These are phyloP conservation scores for Cryptosporidium tyzzeri DNA, from an alignment of 169 alveolate genomes.

Conservation along the genomic window DNA sequence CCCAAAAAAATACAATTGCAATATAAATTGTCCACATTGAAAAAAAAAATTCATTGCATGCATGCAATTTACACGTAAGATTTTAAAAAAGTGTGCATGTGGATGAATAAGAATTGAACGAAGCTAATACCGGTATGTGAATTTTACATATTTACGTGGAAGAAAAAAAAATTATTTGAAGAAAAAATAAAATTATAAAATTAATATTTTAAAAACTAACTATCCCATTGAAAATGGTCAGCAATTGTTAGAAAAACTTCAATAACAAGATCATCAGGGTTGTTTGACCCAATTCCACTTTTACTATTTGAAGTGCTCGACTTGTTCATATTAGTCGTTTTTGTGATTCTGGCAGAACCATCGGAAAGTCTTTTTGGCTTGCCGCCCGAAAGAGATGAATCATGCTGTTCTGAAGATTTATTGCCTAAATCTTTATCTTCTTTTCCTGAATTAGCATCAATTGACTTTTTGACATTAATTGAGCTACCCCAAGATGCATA, in stretches of 20 bases:
- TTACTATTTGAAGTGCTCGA: neutral
- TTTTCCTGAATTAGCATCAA: neutral
- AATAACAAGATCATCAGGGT: slow-evolving; percentile 52
- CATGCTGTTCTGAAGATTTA: neutral
- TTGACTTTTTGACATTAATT: neutral
- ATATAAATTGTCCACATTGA: neutral
- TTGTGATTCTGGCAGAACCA: slow-evolving; percentile 6
- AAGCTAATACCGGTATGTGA: neutral
- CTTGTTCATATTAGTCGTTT: neutral
- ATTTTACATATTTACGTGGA: neutral
- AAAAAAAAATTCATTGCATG: neutral
- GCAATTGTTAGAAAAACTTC: slow-evolving; percentile 66
- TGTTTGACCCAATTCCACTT: neutral
- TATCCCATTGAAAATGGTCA: slow-evolving; percentile 75
- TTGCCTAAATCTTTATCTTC: slow-evolving; percentile 4
- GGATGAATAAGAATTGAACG: neutral
- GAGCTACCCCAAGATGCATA: slow-evolving; percentile 74
- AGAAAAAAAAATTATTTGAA: neutral
- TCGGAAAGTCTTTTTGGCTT: slow-evolving; percentile 47
- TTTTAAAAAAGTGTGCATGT: neutral
- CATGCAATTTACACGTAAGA: slow-evolving; percentile 1
- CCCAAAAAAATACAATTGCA: too few species aligned
- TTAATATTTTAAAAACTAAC: neutral
- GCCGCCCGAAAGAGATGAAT: neutral
- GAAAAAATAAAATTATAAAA: neutral